phyloP scores from a whole-genome alignment of 2,329 filamentous ascomycete genomes.

The Gnomoniopsis smithogilvyi region DNA sequence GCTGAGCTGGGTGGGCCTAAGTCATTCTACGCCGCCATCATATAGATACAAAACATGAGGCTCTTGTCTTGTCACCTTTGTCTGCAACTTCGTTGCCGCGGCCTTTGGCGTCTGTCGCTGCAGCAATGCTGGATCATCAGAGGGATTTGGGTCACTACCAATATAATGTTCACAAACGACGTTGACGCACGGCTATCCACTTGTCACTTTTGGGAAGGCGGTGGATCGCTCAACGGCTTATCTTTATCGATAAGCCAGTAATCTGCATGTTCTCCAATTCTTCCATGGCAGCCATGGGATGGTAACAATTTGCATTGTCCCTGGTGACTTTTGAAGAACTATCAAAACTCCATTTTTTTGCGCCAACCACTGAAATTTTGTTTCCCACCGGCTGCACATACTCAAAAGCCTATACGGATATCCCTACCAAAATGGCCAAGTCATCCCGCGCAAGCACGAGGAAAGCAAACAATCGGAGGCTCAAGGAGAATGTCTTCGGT shows the following conservation, averaged over 20 bases:
- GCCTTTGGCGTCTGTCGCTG: background rate
- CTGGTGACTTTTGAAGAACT: background rate
- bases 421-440: slow-evolving; percentile 68
- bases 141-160: background rate
- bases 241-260: background rate
- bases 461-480: slow-evolving; percentile 79
- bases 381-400: background rate
- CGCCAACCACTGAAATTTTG: background rate
- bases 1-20: background rate
- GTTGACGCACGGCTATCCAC: slow-evolving; percentile 4
- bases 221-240: background rate
- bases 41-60: background rate
- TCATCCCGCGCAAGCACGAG: slow-evolving; percentile 73
- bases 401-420: background rate
- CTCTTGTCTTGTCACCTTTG: slow-evolving; percentile 2
- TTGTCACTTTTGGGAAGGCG: slow-evolving; percentile 4
- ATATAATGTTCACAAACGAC: background rate
- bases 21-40: background rate
- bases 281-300: background rate
- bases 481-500: slow-evolving; percentile 80
- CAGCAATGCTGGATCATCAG: background rate
- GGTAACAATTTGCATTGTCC: background rate
- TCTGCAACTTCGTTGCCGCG: slow-evolving; percentile 3
- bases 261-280: background rate
- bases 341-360: background rate